phyloP scores from a whole-genome alignment of 2,329 filamentous ascomycete genomes.

The Colletotrichum sp. region DNA sequence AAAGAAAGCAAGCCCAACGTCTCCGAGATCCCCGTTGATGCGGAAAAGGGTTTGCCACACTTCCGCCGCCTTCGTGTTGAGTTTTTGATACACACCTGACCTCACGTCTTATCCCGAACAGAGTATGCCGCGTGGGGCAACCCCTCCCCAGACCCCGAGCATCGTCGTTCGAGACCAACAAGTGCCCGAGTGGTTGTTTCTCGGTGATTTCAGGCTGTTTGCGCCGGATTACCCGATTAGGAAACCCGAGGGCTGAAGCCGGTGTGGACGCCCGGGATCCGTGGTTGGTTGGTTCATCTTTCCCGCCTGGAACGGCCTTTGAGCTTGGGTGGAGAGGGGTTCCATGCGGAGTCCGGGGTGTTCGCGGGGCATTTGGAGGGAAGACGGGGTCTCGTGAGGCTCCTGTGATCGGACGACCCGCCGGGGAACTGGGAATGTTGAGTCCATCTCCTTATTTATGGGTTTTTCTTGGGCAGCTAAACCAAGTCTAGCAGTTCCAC shows the following conservation, averaged over 20 bases:
- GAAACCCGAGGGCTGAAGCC: constrained; percentile 5
- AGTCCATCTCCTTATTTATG: background rate
- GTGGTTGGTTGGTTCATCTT: background rate
- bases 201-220: background rate
- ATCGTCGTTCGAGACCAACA: background rate
- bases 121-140: background rate
- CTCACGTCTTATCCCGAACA: background rate
- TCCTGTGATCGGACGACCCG: background rate
- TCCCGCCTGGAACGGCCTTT: background rate
- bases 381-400: background rate
- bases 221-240: constrained; percentile 15
- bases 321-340: background rate
- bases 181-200: background rate
- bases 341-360: background rate
- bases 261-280: background rate
- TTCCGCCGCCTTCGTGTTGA: background rate
- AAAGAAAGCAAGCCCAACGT: background rate
- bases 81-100: background rate
- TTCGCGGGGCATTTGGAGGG: background rate
- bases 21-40: background rate
- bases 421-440: background rate
- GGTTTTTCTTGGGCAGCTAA: background rate
- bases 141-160: background rate
- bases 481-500: background rate
- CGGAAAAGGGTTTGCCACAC: background rate